These are phyloP conservation scores for Ceriops zippeliana DNA, from an alignment of 345 rosid genomes.

Conservation along the genomic window DNA sequence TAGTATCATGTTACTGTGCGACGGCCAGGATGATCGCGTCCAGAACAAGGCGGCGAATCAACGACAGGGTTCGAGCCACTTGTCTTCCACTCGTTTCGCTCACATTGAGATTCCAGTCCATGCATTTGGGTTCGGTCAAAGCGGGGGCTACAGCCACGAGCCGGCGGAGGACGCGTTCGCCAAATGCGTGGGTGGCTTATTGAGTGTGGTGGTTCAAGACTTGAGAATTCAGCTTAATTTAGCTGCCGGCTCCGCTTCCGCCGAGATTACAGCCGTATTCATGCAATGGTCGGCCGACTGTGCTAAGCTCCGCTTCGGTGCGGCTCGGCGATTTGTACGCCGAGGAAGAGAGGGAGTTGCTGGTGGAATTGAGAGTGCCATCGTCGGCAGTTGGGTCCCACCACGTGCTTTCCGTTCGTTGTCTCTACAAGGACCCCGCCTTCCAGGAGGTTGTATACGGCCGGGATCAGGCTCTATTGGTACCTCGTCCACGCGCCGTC, in stretches of 20 bases:
- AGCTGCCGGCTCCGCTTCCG: conserved; percentile 28
- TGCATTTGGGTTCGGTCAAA: conserved; percentile 26
- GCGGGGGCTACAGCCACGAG: conserved; percentile 26
- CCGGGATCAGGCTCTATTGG: conserved; percentile 24
- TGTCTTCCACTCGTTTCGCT: conserved; percentile 25
- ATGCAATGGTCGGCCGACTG: conserved; percentile 15
- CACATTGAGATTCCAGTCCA: conserved; percentile 32
- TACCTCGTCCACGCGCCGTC: conserved; percentile 26
- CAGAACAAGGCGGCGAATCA: conserved; percentile 25
- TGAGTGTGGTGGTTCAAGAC: conserved; percentile 32
- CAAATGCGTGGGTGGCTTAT: conserved; percentile 37
- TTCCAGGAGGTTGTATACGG: conserved; percentile 31
- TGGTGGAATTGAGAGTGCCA: conserved; percentile 29
- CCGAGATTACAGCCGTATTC: conserved; percentile 27
- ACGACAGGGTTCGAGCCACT: conserved; percentile 7
- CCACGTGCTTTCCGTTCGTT: conserved; percentile 31
- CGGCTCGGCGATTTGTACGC: conserved; percentile 31
- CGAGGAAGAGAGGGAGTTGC: conserved; percentile 27
- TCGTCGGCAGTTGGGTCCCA: conserved; percentile 21
- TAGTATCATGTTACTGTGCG: conserved; percentile 55
- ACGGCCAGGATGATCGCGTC: conserved; percentile 48
- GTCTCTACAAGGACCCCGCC: conserved; percentile 32
- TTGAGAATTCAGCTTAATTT: conserved; percentile 28
- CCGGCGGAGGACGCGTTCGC: conserved; percentile 62
- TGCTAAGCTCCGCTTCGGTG: conserved; percentile 19